These are phyloP conservation scores for Microsporum ferrugineum DNA, from an alignment of 2,329 filamentous ascomycete genomes.

Conservation along the genomic window DNA sequence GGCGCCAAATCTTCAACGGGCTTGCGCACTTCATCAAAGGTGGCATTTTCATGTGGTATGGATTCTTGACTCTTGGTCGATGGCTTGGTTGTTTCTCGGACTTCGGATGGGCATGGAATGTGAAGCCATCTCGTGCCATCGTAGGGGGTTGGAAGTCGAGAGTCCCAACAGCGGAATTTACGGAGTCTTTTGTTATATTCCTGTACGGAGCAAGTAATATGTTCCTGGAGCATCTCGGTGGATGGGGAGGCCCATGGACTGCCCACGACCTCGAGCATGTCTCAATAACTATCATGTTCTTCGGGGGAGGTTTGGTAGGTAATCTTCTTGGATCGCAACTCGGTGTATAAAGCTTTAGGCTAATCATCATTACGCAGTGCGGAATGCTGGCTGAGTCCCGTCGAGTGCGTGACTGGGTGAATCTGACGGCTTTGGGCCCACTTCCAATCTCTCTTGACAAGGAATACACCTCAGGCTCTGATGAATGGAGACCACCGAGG, in stretches of 20 bases:
- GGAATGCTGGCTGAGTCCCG: slow-evolving; percentile 78
- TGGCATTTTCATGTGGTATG: slow-evolving; percentile 89
- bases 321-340: neutral
- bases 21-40: slow-evolving; percentile 92
- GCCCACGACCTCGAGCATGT: slow-evolving; percentile 79
- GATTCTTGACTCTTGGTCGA: slow-evolving; percentile 71
- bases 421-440: slow-evolving; percentile 22
- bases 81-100: slow-evolving; percentile 87
- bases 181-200: slow-evolving; percentile 82
- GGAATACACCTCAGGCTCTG: slow-evolving; percentile 28
- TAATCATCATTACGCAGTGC: slow-evolving; percentile 36
- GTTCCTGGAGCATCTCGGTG: slow-evolving; percentile 77
- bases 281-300: slow-evolving; percentile 86
- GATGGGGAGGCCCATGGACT: slow-evolving; percentile 59
- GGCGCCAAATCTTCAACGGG: slow-evolving; percentile 61
- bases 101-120: slow-evolving; percentile 91
- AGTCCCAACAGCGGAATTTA: slow-evolving; percentile 70
- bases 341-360: slow-evolving; percentile 7
- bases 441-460: slow-evolving; percentile 5
- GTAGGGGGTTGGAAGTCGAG: slow-evolving; percentile 51
- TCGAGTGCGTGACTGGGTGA: slow-evolving; percentile 48
- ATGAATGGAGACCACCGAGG: slow-evolving; percentile 48
- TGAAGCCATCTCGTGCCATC: slow-evolving; percentile 51
- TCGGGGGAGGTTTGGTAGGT: slow-evolving; percentile 72
- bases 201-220: slow-evolving; percentile 82